These are phyloP conservation scores for Eucalyptus paniculata DNA, from an alignment of 345 rosid species.

Conservation along the genomic window DNA sequence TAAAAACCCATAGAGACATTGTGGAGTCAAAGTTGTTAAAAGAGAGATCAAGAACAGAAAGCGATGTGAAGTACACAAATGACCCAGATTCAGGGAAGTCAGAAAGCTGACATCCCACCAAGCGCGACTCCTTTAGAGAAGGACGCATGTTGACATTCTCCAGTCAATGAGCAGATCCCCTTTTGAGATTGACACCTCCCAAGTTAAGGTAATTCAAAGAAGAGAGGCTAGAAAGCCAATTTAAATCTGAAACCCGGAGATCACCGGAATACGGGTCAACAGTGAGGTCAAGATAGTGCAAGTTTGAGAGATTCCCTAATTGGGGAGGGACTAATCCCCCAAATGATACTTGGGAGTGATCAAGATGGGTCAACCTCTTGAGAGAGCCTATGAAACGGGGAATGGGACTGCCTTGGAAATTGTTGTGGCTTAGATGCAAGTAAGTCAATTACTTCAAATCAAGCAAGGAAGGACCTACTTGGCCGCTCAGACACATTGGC, in stretches of 20 bases:
- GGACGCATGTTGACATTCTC: conserved; percentile 2
- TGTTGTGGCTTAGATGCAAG: conserved; percentile 8
- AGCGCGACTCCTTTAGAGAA: conserved; percentile 3
- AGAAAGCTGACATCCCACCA: not conserved
- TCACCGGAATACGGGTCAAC: not conserved
- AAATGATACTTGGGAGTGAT: conserved; percentile 4
- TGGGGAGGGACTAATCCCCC: conserved; percentile 2
- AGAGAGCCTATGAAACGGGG: conserved; percentile 9
- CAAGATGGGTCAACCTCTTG: not conserved
- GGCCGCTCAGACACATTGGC: not conserved
- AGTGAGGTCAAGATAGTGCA: conserved; percentile 6
- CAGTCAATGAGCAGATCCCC: not conserved
- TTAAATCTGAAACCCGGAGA: not conserved
- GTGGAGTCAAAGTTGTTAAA: conserved; percentile 5
- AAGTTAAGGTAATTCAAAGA: not conserved
- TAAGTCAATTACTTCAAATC: not conserved
- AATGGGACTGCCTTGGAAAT: not conserved
- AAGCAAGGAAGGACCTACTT: conserved; percentile 1
- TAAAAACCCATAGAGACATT: conserved; percentile 5
- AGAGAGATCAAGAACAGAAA: conserved; percentile 10
- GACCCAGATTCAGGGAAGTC: not conserved
- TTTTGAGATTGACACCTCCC: not conserved
- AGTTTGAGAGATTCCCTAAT: conserved; percentile 10
- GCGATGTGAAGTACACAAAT: conserved; percentile 1
- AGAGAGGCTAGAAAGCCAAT: conserved; percentile 7